Evolutionary conservation across 768 basidiomycete species (phyloP).

Genomic region (Holtermanniella nyarrowii): DNA sequence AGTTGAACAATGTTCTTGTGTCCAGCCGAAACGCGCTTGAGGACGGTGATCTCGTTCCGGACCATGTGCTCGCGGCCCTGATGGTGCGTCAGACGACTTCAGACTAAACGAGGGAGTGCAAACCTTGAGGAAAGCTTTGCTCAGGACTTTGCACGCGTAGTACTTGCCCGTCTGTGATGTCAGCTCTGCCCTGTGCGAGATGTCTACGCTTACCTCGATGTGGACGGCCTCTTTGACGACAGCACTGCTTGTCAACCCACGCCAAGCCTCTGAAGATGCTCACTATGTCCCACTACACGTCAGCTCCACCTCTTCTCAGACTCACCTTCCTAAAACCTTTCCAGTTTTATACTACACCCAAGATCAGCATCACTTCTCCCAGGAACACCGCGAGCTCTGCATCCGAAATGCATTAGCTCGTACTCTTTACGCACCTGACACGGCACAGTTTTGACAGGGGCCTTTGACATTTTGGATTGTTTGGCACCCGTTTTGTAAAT

Average conservation of each 20-base stretch:
- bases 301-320: slow-evolving; percentile 40
- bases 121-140: slow-evolving; percentile 59
- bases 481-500: no score
- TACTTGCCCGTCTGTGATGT: slow-evolving; percentile 62
- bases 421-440: slow-evolving; percentile 30
- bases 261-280: background rate
- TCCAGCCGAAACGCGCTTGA: slow-evolving; percentile 86
- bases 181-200: slow-evolving; percentile 1
- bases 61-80: slow-evolving; percentile 98
- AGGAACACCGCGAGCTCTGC: background rate
- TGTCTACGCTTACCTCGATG: slow-evolving; percentile 45
- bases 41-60: slow-evolving; percentile 89
- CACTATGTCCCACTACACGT: slow-evolving; percentile 80
- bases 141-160: slow-evolving; percentile 98
- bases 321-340: slow-evolving; percentile 39
- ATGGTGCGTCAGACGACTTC: background rate
- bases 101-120: background rate
- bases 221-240: slow-evolving; percentile 67
- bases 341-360: slow-evolving; percentile 40
- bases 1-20: slow-evolving; percentile 84
- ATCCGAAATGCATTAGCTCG: background rate
- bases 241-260: slow-evolving; percentile 17
- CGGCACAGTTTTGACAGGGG: slow-evolving; percentile 32
- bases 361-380: background rate
- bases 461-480: background rate